A percentile compares a stretch with the other conserved stretches of the same genome.
phyloP scores from a whole-genome alignment of 140 eudicot species.

The Bidens hawaiensis region DNA sequence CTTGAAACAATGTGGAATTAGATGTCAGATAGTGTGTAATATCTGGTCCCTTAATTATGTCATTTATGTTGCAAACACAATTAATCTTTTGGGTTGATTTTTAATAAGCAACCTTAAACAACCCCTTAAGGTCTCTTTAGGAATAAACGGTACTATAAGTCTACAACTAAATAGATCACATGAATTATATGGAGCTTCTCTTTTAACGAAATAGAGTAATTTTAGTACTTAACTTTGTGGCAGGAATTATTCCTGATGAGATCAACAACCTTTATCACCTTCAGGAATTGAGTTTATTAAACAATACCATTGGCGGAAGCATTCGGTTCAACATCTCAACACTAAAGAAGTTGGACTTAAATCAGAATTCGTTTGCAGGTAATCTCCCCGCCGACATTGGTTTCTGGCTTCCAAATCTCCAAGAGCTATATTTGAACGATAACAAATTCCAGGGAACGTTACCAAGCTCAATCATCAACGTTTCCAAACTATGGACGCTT shows the following conservation, averaged over 20 bases:
- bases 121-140: too few relatives aligned
- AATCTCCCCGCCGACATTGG: conserved; percentile 35
- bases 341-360: conserved; percentile 11
- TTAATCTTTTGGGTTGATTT: too few relatives aligned
- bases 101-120: too few relatives aligned
- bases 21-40: too few relatives aligned
- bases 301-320: conserved; percentile 21
- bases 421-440: neutral
- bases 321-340: conserved; percentile 39
- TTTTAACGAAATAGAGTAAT: neutral
- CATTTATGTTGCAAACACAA: too few relatives aligned
- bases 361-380: conserved; percentile 11
- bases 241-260: conserved; percentile 37
- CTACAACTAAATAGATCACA: neutral
- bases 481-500: conserved; percentile 27
- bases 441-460: conserved; percentile 29
- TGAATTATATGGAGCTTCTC: neutral
- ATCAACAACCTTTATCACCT: conserved; percentile 27
- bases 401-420: conserved; percentile 30
- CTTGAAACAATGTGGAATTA: too few relatives aligned
- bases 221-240: neutral
- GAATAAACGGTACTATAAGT: too few relatives aligned
- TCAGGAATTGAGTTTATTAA: conserved; percentile 6
- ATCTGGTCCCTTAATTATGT: too few relatives aligned
- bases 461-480: conserved; percentile 34